Percentiles rank a stretch among this genome's conserved stretches.
Evolutionary conservation across 2,329 filamentous ascomycete species (phyloP).

Genomic region (Ophiostoma tasmaniense): DNA sequence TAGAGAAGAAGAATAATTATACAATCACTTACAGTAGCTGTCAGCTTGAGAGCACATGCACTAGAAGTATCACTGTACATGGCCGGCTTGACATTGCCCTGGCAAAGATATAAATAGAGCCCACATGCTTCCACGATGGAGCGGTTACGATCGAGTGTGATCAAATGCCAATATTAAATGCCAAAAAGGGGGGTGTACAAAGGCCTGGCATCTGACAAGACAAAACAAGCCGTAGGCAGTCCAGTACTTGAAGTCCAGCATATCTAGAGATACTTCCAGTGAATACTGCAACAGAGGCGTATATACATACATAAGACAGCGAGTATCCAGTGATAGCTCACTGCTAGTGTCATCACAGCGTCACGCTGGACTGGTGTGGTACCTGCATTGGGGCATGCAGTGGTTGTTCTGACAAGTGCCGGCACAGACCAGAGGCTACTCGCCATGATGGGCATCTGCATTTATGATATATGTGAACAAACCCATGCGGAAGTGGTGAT

Average conservation of each 20-base stretch:
- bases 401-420: not conserved
- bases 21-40: not conserved
- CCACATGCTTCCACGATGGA: not conserved
- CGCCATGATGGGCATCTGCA: not conserved
- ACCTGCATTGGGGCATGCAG: not conserved
- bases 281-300: not conserved
- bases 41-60: not conserved
- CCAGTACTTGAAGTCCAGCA: not conserved
- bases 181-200: too few relatives aligned
- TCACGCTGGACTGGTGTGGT: not conserved
- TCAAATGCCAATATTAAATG: not conserved
- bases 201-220: not conserved
- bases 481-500: not conserved
- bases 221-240: not conserved
- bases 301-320: not conserved
- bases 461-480: not conserved
- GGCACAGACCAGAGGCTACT: not conserved
- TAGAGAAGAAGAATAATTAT: too few relatives aligned
- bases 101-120: not conserved
- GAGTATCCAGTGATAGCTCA: not conserved
- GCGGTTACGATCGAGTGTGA: slow-evolving; percentile 1
- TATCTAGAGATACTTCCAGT: not conserved
- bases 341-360: not conserved
- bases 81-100: not conserved
- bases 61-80: not conserved